These are phyloP conservation scores for Penicillium sp. DNA, from an alignment of 2,329 filamentous ascomycete genomes.

Conservation along the genomic window DNA sequence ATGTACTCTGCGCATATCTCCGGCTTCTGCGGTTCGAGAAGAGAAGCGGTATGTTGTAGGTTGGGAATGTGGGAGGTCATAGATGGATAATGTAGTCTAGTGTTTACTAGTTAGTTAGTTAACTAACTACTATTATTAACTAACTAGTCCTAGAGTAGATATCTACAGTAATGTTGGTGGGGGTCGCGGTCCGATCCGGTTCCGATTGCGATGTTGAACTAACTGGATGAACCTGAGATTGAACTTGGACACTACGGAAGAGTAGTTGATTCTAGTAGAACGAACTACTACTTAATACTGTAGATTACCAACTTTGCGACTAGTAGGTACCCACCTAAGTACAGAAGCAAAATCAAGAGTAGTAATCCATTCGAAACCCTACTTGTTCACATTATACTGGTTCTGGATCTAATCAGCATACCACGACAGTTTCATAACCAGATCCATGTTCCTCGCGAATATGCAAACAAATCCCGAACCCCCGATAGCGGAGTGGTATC, in stretches of 20 bases:
- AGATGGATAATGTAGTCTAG: background rate
- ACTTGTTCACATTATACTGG: too few species aligned
- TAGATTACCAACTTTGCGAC: too few species aligned
- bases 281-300: too few species aligned
- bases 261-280: background rate
- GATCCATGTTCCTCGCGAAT: too few species aligned
- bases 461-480: background rate
- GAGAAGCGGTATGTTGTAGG: background rate
- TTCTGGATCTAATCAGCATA: too few species aligned
- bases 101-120: too few species aligned
- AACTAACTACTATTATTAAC: too few species aligned
- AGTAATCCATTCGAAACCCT: too few species aligned
- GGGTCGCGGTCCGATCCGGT: slow-evolving; percentile 28
- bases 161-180: background rate
- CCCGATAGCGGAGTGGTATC: background rate
- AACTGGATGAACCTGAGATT: background rate
- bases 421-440: too few species aligned
- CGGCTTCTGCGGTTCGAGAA: background rate
- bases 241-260: background rate
- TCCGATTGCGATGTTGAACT: background rate
- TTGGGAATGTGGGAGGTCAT: slow-evolving; percentile 20
- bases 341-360: too few species aligned
- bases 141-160: background rate
- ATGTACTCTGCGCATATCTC: background rate
- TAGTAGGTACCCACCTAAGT: too few species aligned